These are phyloP conservation scores for Flaveria bidentis DNA, from an alignment of 129 eudicot species.

Conservation along the genomic window DNA sequence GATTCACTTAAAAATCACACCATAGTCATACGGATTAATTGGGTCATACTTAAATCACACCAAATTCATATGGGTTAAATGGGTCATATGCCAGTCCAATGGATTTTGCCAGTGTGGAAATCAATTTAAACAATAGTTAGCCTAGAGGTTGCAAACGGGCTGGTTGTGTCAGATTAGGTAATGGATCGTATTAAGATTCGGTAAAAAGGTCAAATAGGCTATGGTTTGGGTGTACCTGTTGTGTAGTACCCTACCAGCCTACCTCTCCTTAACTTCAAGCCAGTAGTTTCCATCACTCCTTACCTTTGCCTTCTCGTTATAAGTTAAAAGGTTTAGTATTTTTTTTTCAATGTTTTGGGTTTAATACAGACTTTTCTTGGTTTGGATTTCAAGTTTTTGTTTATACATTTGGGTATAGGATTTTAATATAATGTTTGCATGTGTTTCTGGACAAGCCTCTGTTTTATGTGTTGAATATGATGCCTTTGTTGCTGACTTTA, in stretches of 20 bases:
- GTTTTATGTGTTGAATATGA: neutral
- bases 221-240: neutral
- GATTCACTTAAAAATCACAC: neutral
- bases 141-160: neutral
- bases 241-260: neutral
- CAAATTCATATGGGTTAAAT: neutral
- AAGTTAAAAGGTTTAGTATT: neutral
- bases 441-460: neutral
- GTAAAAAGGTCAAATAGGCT: neutral
- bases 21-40: too few relatives aligned
- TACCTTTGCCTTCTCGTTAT: neutral
- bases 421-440: neutral
- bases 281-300: neutral
- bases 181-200: neutral
- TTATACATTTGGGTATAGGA: neutral
- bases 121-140: neutral
- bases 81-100: neutral
- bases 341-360: neutral
- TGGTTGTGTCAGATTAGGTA: neutral
- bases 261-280: neutral
- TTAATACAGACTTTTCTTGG: neutral
- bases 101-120: neutral
- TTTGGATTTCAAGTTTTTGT: neutral
- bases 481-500: conserved; percentile 5
- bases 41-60: too few relatives aligned